Evolutionary conservation across 495 filamentous ascomycete genomes (phyloP).

Genomic region (Hypomontagnella submonticulosa): DNA sequence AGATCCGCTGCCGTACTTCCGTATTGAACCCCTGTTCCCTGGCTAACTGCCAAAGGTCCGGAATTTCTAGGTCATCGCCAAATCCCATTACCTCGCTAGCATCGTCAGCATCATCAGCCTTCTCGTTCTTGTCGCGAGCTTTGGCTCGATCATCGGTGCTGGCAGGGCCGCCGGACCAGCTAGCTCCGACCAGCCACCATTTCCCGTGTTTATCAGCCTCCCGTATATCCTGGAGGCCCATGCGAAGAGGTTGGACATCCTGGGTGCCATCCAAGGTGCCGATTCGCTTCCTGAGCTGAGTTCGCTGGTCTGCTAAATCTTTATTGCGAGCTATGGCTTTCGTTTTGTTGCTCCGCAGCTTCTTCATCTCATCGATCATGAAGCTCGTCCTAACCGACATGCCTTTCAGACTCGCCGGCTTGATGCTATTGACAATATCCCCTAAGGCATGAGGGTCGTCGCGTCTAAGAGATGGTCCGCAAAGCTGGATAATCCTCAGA

Average conservation of each 20-base stretch:
- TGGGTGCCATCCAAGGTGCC: constrained; percentile 37
- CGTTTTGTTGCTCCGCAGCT: constrained; percentile 91
- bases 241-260: constrained; percentile 73
- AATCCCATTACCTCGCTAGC: constrained; percentile 48
- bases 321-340: constrained; percentile 68
- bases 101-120: constrained; percentile 43
- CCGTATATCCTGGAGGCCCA: constrained; percentile 81
- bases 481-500: constrained; percentile 82
- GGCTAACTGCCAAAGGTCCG: constrained; percentile 78
- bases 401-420: constrained; percentile 72
- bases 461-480: constrained; percentile 83
- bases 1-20: constrained; percentile 89
- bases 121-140: constrained; percentile 37
- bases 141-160: constrained; percentile 44
- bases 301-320: constrained; percentile 45
- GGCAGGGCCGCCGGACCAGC: constrained; percentile 72
- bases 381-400: constrained; percentile 92
- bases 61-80: constrained; percentile 64
- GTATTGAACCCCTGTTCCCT: constrained; percentile 94
- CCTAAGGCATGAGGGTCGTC: constrained; percentile 93
- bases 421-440: constrained; percentile 85
- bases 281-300: constrained; percentile 45
- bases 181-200: constrained; percentile 98
- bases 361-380: constrained; percentile 97
- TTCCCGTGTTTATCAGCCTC: constrained; percentile 88